phyloP scores from a whole-genome alignment of 352 stramenopile species.

The Phytophthora capsici region DNA sequence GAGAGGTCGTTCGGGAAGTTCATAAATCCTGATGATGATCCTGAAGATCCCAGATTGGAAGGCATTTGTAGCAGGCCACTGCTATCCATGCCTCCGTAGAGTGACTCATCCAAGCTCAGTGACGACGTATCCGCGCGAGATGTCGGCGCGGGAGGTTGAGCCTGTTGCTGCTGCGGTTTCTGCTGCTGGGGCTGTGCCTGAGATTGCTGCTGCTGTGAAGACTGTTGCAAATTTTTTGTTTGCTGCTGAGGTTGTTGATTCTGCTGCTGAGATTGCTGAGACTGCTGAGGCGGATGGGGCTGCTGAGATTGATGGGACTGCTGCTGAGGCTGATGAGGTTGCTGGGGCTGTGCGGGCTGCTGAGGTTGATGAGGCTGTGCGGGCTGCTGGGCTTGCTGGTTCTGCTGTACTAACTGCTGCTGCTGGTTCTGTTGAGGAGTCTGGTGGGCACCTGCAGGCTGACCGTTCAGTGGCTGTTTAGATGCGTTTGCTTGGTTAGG shows the following conservation, averaged over 20 bases:
- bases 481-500: constrained; percentile 30
- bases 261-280: constrained; percentile 36
- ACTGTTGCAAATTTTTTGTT: constrained; percentile 18
- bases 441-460: constrained; percentile 21
- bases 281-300: constrained; percentile 29
- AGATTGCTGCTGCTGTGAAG: constrained; percentile 26
- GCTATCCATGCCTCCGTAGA: constrained; percentile 68
- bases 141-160: constrained; percentile 13
- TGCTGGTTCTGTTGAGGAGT: constrained; percentile 43
- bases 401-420: constrained; percentile 4
- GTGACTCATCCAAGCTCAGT: constrained; percentile 60
- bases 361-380: constrained; percentile 28
- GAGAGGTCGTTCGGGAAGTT: constrained; percentile 69
- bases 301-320: no score
- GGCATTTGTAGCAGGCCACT: constrained; percentile 63
- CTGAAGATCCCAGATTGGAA: constrained; percentile 45
- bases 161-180: constrained; percentile 24
- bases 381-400: constrained; percentile 46
- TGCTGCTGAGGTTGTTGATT: constrained; percentile 19
- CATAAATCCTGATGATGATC: constrained; percentile 56
- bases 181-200: constrained; percentile 31
- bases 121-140: constrained; percentile 53
- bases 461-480: constrained; percentile 36
- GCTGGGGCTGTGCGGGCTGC: constrained; percentile 24
- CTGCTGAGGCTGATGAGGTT: constrained; percentile 27